Evolutionary conservation across 1,284 basidiomycete species (phyloP).

Genomic region (Trichosporon sp.): DNA sequence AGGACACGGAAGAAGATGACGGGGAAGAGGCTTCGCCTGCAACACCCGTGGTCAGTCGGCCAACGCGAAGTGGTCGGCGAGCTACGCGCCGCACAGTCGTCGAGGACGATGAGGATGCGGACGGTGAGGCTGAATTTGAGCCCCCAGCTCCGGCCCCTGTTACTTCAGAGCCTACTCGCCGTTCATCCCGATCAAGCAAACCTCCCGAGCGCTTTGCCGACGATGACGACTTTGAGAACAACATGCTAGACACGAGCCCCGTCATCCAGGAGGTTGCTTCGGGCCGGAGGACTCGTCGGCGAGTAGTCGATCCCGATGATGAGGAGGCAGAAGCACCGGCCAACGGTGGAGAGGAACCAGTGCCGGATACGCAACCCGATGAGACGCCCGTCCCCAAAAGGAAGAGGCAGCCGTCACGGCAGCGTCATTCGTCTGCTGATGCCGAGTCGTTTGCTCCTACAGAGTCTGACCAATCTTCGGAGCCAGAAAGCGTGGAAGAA

Average conservation of each 20-base stretch:
- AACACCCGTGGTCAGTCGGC: neutral
- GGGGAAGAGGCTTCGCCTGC: slow-evolving; percentile 11
- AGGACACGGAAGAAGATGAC: slow-evolving; percentile 19
- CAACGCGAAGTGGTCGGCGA: neutral
- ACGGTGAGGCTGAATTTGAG: slow-evolving; percentile 7
- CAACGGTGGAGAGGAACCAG: slow-evolving; percentile 1
- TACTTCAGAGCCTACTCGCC: slow-evolving; percentile 42
- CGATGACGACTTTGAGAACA: slow-evolving; percentile 32
- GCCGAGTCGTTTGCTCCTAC: slow-evolving; percentile 31
- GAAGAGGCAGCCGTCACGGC: slow-evolving; percentile 6
- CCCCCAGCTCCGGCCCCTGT: neutral
- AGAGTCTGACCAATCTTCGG: slow-evolving; percentile 22
- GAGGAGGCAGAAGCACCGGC: slow-evolving; percentile 30
- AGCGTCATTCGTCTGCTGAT: slow-evolving; percentile 14
- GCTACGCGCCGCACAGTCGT: slow-evolving; percentile 37
- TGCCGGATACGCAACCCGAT: neutral
- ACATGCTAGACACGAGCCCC: slow-evolving; percentile 20
- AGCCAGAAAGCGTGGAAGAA: slow-evolving; percentile 20
- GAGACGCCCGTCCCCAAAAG: slow-evolving; percentile 8
- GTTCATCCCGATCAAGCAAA: slow-evolving; percentile 41
- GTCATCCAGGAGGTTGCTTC: slow-evolving; percentile 6
- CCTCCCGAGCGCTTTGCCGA: slow-evolving; percentile 47
- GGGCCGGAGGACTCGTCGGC: slow-evolving; percentile 23
- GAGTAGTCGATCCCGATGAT: slow-evolving; percentile 32
- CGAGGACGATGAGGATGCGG: slow-evolving; percentile 11